phyloP scores from a whole-genome alignment of 2,329 filamentous ascomycete genomes.

The Nemania serpens region DNA sequence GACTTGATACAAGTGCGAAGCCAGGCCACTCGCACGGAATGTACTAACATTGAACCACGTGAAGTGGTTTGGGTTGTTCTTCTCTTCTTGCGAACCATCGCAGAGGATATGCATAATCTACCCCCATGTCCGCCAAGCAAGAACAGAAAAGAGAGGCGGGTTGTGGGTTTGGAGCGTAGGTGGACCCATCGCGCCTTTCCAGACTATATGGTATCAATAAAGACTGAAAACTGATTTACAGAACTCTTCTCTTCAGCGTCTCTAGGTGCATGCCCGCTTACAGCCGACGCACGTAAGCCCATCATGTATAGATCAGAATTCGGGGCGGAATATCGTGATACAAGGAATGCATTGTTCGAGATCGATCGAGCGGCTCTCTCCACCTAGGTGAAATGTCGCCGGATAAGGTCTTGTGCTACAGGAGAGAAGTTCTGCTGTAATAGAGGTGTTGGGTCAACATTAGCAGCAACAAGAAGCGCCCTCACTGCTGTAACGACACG shows the following conservation, averaged over 20 bases:
- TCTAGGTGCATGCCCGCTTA: constrained; percentile 1
- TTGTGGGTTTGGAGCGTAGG: background rate
- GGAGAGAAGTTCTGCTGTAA: constrained; percentile 71
- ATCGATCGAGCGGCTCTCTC: constrained; percentile 4
- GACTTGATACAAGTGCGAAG: constrained; percentile 10
- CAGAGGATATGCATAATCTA: constrained; percentile 7
- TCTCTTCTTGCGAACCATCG: background rate
- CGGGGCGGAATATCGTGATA: background rate
- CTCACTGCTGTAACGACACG: constrained; percentile 81
- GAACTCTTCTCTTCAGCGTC: background rate
- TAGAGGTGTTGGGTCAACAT: constrained; percentile 75
- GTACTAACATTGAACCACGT: background rate
- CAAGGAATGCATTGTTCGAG: background rate
- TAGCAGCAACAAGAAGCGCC: constrained; percentile 72
- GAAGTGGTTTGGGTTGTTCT: constrained; percentile 2
- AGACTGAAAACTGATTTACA: constrained; percentile 5
- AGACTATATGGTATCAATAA: constrained; percentile 22
- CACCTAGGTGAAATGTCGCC: constrained; percentile 72
- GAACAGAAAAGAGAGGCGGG: constrained; percentile 9
- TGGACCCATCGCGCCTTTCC: constrained; percentile 3
- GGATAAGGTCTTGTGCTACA: constrained; percentile 80
- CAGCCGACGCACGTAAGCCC: background rate
- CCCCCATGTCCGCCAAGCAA: constrained; percentile 7
- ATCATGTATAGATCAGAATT: constrained; percentile 6
- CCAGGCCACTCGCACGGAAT: constrained; percentile 1